Evolutionary conservation across 2,329 filamentous ascomycete species (phyloP), one percentile per base, ranked within the genome.

Genomic region (Chaetothyriales sp.): DNA sequence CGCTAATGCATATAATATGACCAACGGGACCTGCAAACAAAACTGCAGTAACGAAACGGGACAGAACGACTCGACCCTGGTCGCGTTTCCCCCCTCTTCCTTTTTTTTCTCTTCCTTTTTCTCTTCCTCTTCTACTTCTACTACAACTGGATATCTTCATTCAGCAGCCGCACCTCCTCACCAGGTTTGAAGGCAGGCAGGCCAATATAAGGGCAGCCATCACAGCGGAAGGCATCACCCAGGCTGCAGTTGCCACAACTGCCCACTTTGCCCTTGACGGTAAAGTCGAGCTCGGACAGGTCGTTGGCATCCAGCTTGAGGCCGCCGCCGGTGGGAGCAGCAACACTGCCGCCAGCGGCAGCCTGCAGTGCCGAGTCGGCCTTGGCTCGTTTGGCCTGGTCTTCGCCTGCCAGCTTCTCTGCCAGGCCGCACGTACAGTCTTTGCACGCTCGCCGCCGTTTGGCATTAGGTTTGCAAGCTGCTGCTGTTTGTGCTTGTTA

Each of bases 371-470:
- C 70, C 46, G 72, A 70, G 62, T 87, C 83, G 28, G 84, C 84
- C 19, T 75, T 70, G 6, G 71, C 70, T 51, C 86, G 77, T 62
- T 79, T 81, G 6, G 75, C 75, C 44, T 73, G 74, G 67, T 96
- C 92, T 71, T 96, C 87, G n/a, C 82, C 83, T 60, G 87, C 84
- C 48, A 96, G 70, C 54, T 83, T 80, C 65, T 92, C 80, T 20
- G 89, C 87, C 22, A 98, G 79, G 48, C 92, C 92, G 64, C 92
- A 98, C 7, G 86, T 90, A 73, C 92, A 98, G 72, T 98, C 92
- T 70, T 98, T 96, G 75, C 92, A 98, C 52, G 92, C 88, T 55
- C 89, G 82, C 50, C 90, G 83, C 60, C 90, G 82, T 73, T 94
- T 94, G 44, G 82, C 76, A 69, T 92, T 86, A 46, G 90, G 89